These are phyloP conservation scores for Erodium trifolium DNA, from an alignment of 441 rosid genomes.

Conservation along the genomic window DNA sequence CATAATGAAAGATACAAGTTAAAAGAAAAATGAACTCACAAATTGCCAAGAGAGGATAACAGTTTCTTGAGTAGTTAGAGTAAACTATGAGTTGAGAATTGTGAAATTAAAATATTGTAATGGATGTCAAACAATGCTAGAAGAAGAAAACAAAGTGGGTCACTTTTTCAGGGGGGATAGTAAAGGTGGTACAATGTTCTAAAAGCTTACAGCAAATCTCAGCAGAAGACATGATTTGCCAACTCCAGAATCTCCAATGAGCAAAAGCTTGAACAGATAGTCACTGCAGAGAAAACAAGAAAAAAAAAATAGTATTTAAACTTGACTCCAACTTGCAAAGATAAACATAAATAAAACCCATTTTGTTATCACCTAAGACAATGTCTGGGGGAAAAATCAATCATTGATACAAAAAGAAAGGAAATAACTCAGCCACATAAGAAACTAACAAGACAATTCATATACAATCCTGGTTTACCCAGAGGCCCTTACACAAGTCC, in stretches of 20 bases:
- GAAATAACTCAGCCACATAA: not conserved
- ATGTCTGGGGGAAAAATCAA: not conserved
- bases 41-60: too few species aligned
- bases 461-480: too few species aligned
- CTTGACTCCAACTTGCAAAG: not conserved
- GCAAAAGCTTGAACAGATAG: conserved; percentile 26
- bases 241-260: conserved; percentile 71
- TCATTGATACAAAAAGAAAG: not conserved
- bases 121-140: too few species aligned
- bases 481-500: not conserved
- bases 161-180: not conserved
- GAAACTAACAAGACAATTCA: not conserved
- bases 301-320: not conserved
- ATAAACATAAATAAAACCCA: too few species aligned
- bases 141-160: not conserved
- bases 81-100: too few species aligned
- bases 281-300: conserved; percentile 32
- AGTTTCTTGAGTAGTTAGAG: too few species aligned
- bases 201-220: conserved; percentile 61
- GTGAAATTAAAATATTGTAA: too few species aligned
- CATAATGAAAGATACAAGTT: too few species aligned
- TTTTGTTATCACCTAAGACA: too few species aligned
- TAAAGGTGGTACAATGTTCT: not conserved
- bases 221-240: conserved; percentile 66
- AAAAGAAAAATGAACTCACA: too few species aligned